phyloP scores from a whole-genome alignment of 192 early-diverging fungal species.

The Paraglomus brasilianum region DNA sequence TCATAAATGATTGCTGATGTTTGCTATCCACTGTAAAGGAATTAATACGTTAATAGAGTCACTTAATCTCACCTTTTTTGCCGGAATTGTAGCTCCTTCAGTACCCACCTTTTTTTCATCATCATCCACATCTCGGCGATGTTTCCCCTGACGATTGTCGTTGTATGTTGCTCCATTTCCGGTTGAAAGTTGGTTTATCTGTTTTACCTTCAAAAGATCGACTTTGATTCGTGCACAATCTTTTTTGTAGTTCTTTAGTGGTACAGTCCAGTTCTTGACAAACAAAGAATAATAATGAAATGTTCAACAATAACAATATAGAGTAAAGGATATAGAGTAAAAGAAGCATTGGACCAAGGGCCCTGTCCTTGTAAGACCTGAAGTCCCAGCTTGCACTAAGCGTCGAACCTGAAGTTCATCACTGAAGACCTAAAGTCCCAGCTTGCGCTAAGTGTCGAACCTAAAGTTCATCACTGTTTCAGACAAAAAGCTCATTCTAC shows the following conservation, averaged over 20 bases:
- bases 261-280: too few species aligned
- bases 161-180: not conserved
- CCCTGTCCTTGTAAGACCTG: too few species aligned
- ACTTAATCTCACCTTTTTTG: constrained; percentile 30
- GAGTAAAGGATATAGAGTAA: too few species aligned
- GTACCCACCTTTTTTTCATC: not conserved
- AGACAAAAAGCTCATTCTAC: constrained; percentile 1
- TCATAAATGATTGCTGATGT: not conserved
- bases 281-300: too few species aligned
- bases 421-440: constrained; percentile 4
- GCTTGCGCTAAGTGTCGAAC: constrained; percentile 20
- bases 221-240: constrained; percentile 5
- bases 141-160: not conserved
- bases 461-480: not conserved
- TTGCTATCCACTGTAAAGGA: constrained; percentile 7
- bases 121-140: not conserved
- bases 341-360: too few species aligned
- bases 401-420: constrained; percentile 7
- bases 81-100: constrained; percentile 23
- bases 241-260: not conserved
- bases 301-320: too few species aligned
- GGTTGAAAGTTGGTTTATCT: constrained; percentile 16
- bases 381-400: constrained; percentile 4
- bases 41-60: constrained; percentile 24
- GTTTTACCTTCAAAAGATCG: not conserved